Evolutionary conservation across 2,329 filamentous ascomycete genomes (phyloP).

Genomic region (Arthrobotrys iridis): DNA sequence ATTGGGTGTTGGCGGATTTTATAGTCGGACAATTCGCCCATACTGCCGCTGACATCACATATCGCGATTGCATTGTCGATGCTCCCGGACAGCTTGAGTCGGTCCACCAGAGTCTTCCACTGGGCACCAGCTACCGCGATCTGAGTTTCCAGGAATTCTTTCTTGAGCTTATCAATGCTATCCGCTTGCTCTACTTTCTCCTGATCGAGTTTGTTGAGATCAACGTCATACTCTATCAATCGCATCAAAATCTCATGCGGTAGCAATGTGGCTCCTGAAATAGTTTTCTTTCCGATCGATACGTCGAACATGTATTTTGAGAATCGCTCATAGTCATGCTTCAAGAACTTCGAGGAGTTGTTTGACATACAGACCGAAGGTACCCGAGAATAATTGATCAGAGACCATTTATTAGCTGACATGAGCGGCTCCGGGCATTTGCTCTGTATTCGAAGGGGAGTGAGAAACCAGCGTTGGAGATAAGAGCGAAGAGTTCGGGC

Average conservation of each 20-base stretch:
- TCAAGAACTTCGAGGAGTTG: slow-evolving; percentile 65
- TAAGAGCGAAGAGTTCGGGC: slow-evolving; percentile 22
- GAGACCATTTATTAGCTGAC: slow-evolving; percentile 63
- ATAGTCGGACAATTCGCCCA: slow-evolving; percentile 60
- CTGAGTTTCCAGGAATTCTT: slow-evolving; percentile 58
- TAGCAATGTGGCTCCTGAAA: slow-evolving; percentile 69
- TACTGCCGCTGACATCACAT: slow-evolving; percentile 70
- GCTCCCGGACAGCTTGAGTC: slow-evolving; percentile 68
- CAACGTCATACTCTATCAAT: slow-evolving; percentile 14
- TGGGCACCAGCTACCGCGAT: slow-evolving; percentile 65
- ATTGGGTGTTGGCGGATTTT: slow-evolving; percentile 64
- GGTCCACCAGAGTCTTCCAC: slow-evolving; percentile 70
- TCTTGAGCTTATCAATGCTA: slow-evolving; percentile 57
- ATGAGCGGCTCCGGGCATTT: slow-evolving; percentile 68
- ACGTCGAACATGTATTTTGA: slow-evolving; percentile 66
- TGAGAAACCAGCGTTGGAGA: slow-evolving; percentile 66
- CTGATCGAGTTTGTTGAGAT: neutral
- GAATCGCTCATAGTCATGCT: slow-evolving; percentile 67
- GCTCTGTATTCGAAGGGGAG: slow-evolving; percentile 67
- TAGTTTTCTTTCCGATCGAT: slow-evolving; percentile 64
- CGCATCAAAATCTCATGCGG: slow-evolving; percentile 65
- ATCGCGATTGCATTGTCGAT: slow-evolving; percentile 68
- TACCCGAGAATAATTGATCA: slow-evolving; percentile 69
- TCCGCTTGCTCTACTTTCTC: slow-evolving; percentile 20
- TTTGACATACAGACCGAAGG: slow-evolving; percentile 69